A percentile compares a stretch with the other conserved stretches of the same genome.
Evolutionary conservation across 129 eudicot genomes (phyloP).

Genomic region (Artemisia annua): DNA sequence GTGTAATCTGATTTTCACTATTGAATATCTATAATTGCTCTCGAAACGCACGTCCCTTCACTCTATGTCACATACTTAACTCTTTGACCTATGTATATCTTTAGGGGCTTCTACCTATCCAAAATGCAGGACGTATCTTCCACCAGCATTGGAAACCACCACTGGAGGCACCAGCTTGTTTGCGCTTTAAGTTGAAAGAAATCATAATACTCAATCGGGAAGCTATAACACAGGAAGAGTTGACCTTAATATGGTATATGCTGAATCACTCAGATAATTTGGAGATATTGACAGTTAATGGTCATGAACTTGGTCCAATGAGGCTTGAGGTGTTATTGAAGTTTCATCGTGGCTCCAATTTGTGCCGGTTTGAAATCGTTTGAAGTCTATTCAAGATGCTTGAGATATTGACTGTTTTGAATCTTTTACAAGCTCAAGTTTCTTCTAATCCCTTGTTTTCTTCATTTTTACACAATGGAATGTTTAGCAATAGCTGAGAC

Average conservation of each 20-base stretch:
- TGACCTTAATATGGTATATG: conserved; percentile 15
- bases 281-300: conserved; percentile 9
- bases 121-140: not conserved
- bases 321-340: conserved; percentile 9
- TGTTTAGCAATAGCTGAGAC: too few species aligned
- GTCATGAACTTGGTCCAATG: not conserved
- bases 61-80: too few species aligned
- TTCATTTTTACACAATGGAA: too few species aligned
- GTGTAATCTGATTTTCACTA: too few species aligned
- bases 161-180: conserved; percentile 22
- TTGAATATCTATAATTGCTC: too few species aligned
- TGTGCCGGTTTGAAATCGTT: conserved; percentile 14
- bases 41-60: too few species aligned
- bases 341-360: conserved; percentile 19
- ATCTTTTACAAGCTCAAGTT: not conserved
- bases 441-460: not conserved
- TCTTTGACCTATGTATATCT: not conserved
- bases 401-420: not conserved
- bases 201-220: conserved; percentile 18
- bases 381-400: conserved; percentile 4
- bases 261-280: conserved; percentile 4
- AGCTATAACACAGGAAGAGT: not conserved
- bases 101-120: conserved; percentile 13
- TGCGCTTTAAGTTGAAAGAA: conserved; percentile 11
- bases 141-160: conserved; percentile 15